These are phyloP conservation scores for Apophysomyces elegans DNA, from an alignment of 371 early-diverging fungal genomes.

Conservation along the genomic window DNA sequence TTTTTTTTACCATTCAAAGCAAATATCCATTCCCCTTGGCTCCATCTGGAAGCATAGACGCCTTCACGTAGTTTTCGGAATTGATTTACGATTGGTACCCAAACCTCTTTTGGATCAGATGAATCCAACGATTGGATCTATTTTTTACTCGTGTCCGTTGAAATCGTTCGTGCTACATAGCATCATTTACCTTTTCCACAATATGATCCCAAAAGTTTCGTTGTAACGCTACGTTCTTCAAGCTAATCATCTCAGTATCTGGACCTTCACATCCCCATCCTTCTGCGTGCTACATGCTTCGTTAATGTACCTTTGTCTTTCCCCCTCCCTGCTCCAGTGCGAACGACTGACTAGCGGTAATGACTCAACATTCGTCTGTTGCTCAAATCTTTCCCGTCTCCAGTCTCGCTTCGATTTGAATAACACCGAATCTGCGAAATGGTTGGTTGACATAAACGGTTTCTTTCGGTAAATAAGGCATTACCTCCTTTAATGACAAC, in stretches of 20 bases:
- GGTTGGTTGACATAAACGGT: background rate
- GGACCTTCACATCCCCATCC: background rate
- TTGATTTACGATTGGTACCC: background rate
- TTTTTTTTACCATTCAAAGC: slow-evolving; percentile 6
- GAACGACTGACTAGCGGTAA: slow-evolving; percentile 1
- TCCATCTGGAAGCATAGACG: slow-evolving; percentile 4
- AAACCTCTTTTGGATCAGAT: background rate
- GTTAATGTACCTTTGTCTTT: background rate
- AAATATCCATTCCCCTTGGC: slow-evolving; percentile 1
- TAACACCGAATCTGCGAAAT: background rate
- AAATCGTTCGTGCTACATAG: background rate
- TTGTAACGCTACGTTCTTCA: background rate
- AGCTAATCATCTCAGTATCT: background rate
- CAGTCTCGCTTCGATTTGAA: background rate
- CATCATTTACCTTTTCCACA: background rate
- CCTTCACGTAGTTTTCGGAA: slow-evolving; percentile 15
- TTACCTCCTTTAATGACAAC: slow-evolving; percentile 6
- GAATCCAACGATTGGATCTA: background rate
- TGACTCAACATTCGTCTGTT: background rate
- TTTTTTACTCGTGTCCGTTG: background rate
- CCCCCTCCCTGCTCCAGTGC: background rate
- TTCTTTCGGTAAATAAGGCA: background rate
- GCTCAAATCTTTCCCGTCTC: background rate
- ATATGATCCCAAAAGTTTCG: slow-evolving; percentile 1
- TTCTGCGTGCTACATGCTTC: background rate